Percentiles rank a stretch among this genome's conserved stretches.
These are phyloP conservation scores for Russula earlei DNA, from an alignment of 768 basidiomycete species.

Conservation along the genomic window DNA sequence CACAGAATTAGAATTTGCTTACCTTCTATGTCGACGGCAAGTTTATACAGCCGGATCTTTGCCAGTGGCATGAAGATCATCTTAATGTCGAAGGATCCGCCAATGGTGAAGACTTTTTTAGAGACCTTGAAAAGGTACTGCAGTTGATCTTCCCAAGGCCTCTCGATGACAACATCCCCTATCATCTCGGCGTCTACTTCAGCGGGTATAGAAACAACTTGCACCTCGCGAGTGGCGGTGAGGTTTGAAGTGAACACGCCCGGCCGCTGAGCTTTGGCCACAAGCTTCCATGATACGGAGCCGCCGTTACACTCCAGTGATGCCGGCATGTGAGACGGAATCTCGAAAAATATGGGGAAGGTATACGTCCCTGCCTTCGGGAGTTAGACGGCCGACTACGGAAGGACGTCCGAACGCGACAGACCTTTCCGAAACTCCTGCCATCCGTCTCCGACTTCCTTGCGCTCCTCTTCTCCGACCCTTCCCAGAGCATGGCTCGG, in stretches of 20 bases:
- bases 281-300: conserved; percentile 67
- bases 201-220: conserved; percentile 62
- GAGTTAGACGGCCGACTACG: background rate
- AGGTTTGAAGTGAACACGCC: conserved; percentile 72
- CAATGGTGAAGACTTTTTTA: conserved; percentile 72
- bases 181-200: conserved; percentile 83
- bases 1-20: conserved; percentile 24
- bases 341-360: conserved; percentile 86
- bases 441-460: conserved; percentile 50
- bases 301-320: conserved; percentile 68
- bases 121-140: conserved; percentile 71
- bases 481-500: conserved; percentile 29
- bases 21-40: conserved; percentile 79
- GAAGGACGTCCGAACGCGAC: conserved; percentile 12
- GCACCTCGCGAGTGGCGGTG: conserved; percentile 59
- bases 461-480: conserved; percentile 35
- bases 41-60: conserved; percentile 71
- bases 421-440: conserved; percentile 82
- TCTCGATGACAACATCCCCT: conserved; percentile 72
- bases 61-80: conserved; percentile 76
- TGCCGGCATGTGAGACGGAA: conserved; percentile 74
- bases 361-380: conserved; percentile 66
- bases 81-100: conserved; percentile 69
- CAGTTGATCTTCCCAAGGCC: conserved; percentile 85
- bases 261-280: conserved; percentile 74